Evolutionary conservation across 116 monocot species (phyloP), one percentile per base, ranked within the genome.

Genomic region (Posidonia oceanica): DNA sequence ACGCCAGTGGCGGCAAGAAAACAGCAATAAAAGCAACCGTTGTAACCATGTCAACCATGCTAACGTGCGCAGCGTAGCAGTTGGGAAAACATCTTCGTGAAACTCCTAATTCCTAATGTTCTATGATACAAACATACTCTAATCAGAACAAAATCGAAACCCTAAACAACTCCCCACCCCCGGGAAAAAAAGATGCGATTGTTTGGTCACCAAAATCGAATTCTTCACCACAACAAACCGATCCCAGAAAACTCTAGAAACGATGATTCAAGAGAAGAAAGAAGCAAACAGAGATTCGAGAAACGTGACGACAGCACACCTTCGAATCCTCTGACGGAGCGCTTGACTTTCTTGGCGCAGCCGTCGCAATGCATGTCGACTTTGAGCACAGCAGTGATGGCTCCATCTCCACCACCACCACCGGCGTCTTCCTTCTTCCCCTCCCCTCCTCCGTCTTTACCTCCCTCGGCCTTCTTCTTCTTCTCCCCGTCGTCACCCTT

Each of bases 291-390:
- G 52, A 68, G 42, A 17, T 0, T 53, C 14, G 36, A 54, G 53
- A 15, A 29, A 15, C 22, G 23, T 4, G 7, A 17, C 22, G n/a
- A 17, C 13, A 10, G 8, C 12, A 7, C 75, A 88, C 93, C 93
- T 76, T 82, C 78, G 37, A 88, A 81, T 7, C 80, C 82, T 36
- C 69, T 80, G 58, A 88, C 76, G 51, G 77, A 80, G 8, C 82
- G 71, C 74, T 68, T 75, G 65, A 93, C 86, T 64, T 88, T 93
- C 64, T 80, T 79, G 12, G 93, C 86, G 69, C 93, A 93, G 29
- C 93, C 93, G 65, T 88, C 84, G 68, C 88, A 93, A 79, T 93
- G 88, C 93, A 93, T 86, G 74, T 71, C 80, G 17, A 93, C 86
- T 59, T 75, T 72, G 72, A 93, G 69, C 61, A 86, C 80, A 39